A percentile compares a stretch with the other conserved stretches of the same genome.
Evolutionary conservation across 345 rosid genomes (phyloP).

Genomic region (Noccaea bulbosa): DNA sequence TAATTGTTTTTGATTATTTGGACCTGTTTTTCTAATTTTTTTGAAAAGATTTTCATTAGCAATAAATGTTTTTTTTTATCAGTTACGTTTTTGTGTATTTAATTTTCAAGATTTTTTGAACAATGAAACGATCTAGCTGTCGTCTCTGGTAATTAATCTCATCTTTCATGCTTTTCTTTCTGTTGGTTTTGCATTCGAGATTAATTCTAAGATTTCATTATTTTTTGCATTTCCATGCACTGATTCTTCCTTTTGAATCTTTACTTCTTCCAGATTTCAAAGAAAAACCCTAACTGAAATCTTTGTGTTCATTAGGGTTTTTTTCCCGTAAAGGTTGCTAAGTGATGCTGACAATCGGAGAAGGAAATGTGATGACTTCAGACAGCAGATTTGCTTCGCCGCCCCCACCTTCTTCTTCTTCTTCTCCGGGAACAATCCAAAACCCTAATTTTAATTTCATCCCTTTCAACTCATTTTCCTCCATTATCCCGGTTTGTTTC

Average conservation of each 20-base stretch:
- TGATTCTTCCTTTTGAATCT: conserved; percentile 27
- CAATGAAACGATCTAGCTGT: conserved; percentile 39
- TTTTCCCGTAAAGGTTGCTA: conserved; percentile 23
- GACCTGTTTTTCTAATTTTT: conserved; percentile 12
- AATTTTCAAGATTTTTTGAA: conserved; percentile 24
- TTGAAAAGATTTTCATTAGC: conserved; percentile 32
- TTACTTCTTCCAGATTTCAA: conserved; percentile 9
- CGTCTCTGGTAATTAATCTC: conserved; percentile 32
- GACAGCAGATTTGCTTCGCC: conserved; percentile 61
- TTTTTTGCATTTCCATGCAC: conserved; percentile 32
- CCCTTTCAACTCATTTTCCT: conserved; percentile 66
- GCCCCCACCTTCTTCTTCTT: conserved; percentile 51
- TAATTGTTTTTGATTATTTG: conserved; percentile 27
- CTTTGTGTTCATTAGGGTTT: conserved; percentile 19
- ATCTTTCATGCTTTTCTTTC: conserved; percentile 27
- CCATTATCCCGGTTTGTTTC: conserved; percentile 63
- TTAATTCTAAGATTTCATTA: background rate
- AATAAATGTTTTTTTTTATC: conserved; percentile 39
- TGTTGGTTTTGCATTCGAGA: conserved; percentile 23
- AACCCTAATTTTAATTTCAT: conserved; percentile 86
- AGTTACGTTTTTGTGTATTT: conserved; percentile 41
- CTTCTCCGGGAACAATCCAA: conserved; percentile 55
- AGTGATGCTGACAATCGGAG: conserved; percentile 66
- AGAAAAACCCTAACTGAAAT: conserved; percentile 34
- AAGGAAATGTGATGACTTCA: conserved; percentile 53